phyloP scores from a whole-genome alignment of 306 rosid species.

The Lotus japonicus region DNA sequence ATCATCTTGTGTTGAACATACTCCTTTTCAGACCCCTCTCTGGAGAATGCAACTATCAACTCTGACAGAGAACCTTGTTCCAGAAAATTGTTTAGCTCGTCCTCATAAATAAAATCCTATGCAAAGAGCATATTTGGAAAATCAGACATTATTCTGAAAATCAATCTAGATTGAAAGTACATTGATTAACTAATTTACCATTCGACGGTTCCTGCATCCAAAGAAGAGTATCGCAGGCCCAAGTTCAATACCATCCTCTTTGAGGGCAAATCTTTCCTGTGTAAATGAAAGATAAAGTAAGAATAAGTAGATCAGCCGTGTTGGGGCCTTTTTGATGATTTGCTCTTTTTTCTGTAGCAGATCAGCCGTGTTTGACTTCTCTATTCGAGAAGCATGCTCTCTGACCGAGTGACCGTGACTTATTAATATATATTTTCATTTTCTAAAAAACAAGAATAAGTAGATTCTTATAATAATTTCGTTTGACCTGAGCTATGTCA shows the following conservation, averaged over 20 bases:
- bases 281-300: conserved; percentile 20
- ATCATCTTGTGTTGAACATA: conserved; percentile 87
- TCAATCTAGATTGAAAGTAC: background rate
- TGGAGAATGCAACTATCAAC: conserved; percentile 75
- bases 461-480: background rate
- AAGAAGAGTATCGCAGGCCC: conserved; percentile 88
- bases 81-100: conserved; percentile 69
- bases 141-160: conserved; percentile 12
- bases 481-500: background rate
- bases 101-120: conserved; percentile 90
- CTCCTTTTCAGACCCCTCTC: conserved; percentile 79
- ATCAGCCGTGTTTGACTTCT: no score
- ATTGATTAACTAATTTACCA: conserved; percentile 43
- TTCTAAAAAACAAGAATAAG: conserved; percentile 9
- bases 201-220: conserved; percentile 88
- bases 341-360: no score
- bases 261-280: conserved; percentile 86
- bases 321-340: no score
- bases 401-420: no score
- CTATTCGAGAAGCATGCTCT: no score
- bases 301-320: conserved; percentile 10
- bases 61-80: conserved; percentile 67
- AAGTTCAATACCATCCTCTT: conserved; percentile 58
- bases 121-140: conserved; percentile 21
- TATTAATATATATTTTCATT: no score